phyloP scores from a whole-genome alignment of 2,329 filamentous ascomycete species.

The Fusarium sp. region DNA sequence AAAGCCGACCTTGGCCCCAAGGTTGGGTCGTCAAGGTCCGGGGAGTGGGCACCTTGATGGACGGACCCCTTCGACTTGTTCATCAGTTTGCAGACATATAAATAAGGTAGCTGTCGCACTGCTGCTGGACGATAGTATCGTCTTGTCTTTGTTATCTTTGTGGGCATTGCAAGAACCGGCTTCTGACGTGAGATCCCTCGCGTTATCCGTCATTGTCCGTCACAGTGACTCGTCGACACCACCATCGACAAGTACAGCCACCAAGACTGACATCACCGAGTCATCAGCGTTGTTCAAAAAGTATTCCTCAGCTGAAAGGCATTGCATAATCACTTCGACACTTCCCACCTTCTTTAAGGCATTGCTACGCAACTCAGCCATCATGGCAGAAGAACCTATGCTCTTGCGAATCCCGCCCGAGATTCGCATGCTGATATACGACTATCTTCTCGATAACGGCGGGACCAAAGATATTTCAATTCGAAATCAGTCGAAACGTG shows the following conservation, averaged over 20 bases:
- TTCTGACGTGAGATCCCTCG: slow-evolving; percentile 33
- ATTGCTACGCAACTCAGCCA: neutral
- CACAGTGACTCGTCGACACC: slow-evolving; percentile 14
- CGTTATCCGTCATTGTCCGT: slow-evolving; percentile 14
- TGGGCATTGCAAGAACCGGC: neutral
- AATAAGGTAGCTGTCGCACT: slow-evolving; percentile 16
- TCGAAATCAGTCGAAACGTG: slow-evolving; percentile 46
- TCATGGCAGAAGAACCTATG: slow-evolving; percentile 34
- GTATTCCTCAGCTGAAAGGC: neutral
- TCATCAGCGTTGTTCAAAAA: neutral
- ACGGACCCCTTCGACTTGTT: slow-evolving; percentile 15
- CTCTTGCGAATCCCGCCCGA: slow-evolving; percentile 51
- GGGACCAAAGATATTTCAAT: slow-evolving; percentile 51
- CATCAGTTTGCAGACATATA: slow-evolving; percentile 34
- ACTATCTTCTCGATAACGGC: slow-evolving; percentile 53
- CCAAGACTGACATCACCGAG: slow-evolving; percentile 19
- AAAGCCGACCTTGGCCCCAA: slow-evolving; percentile 12
- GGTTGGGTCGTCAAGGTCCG: slow-evolving; percentile 26
- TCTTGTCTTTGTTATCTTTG: slow-evolving; percentile 16
- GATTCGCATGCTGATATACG: slow-evolving; percentile 54
- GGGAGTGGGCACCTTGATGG: slow-evolving; percentile 40
- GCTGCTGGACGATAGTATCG: neutral
- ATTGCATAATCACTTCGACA: neutral
- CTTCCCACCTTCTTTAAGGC: neutral
- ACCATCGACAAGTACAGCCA: slow-evolving; percentile 10